Base-by-base conservation (phyloP, 2,329 filamentous ascomycete genomes). In the Tolypocladium nubicola region DNA sequence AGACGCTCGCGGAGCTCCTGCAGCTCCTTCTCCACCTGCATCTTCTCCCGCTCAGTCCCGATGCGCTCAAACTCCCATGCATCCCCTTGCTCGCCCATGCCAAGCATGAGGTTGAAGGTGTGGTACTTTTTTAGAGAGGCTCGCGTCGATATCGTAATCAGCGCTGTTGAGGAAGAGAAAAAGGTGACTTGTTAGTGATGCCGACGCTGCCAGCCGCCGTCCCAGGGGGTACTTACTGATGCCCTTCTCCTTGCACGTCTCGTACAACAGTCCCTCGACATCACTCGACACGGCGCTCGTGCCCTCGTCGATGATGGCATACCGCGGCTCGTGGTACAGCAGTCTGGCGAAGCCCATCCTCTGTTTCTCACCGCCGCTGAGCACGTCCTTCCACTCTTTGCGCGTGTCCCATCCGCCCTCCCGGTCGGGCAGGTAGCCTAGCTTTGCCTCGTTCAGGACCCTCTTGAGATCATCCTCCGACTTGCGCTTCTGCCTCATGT, bases 351-450 rank as follows among this genome's bases (percentile, higher is more conserved):
- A 90, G 0, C 85, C 90, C 82, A 99, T 90, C 26, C 94, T 81
- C 75, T 99, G 94, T 76, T 99, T 99, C 79, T 99, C 94, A 14
- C 94, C 94, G 43, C 94, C 94, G 62, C 88, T 93, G n/a, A 99
- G 79, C 5, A 99, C 90, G 64, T 97, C 93, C 74, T 97, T 97
- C 94, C 94, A 99, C 69, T 96, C 92, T 73, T 99, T 97, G 57
- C 90, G 83, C 5, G 90, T 94, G 68, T 99, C 90, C 91, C 91
- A 97, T 16, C 94, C 94, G 43, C 94, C 94, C 76, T 99, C 94
- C 19, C 94, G 85, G 53, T 92, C 85, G 1, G 90, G 89, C 1
- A 99, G 80, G 71, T 99, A 97, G 4, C 91, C 93, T 0, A 99
- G 79, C 57, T 84, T 84, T 0, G 92, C 92, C 55, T 89, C 88